Conservation (phyloP, 805 yeast species). For the Candida mattraensis region DNA sequence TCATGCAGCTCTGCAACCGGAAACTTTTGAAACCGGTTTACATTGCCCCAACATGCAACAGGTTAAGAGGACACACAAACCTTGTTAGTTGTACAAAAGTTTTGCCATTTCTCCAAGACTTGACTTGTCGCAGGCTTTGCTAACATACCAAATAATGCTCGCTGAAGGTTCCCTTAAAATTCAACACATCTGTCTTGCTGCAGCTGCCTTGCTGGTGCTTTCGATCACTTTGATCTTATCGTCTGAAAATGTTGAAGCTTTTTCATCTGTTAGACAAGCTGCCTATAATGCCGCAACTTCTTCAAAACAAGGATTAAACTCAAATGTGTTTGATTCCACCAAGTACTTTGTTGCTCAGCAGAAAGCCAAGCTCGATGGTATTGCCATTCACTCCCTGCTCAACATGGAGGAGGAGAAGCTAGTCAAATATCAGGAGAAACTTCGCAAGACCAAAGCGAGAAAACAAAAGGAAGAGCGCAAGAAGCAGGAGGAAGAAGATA, state of each 20-base stretch:
- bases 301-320: too few relatives aligned
- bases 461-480: slow-evolving; percentile 8
- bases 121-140: too few relatives aligned
- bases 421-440: slow-evolving; percentile 11
- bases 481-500: slow-evolving; percentile 7
- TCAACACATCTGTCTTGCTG: slow-evolving; percentile 9
- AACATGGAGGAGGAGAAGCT: slow-evolving; percentile 13
- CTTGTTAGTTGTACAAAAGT: too few relatives aligned
- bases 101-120: too few relatives aligned
- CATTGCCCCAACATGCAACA: too few relatives aligned
- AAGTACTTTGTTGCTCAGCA: slow-evolving; percentile 5
- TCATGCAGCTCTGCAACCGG: too few relatives aligned
- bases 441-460: slow-evolving; percentile 3
- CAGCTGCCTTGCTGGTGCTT: slow-evolving; percentile 11
- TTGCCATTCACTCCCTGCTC: slow-evolving; percentile 2
- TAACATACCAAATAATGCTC: too few relatives aligned
- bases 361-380: slow-evolving; percentile 2
- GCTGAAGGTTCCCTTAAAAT: slow-evolving; percentile 4
- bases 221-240: slow-evolving; percentile 5
- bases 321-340: too few relatives aligned
- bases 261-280: slow-evolving; percentile 5
- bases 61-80: too few relatives aligned
- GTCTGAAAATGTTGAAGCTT: slow-evolving; percentile 6
- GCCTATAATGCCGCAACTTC: slow-evolving; percentile 1
- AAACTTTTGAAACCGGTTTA: too few relatives aligned